These are phyloP conservation scores for Mangifera indica DNA, from an alignment of 345 rosid genomes.

Conservation along the genomic window DNA sequence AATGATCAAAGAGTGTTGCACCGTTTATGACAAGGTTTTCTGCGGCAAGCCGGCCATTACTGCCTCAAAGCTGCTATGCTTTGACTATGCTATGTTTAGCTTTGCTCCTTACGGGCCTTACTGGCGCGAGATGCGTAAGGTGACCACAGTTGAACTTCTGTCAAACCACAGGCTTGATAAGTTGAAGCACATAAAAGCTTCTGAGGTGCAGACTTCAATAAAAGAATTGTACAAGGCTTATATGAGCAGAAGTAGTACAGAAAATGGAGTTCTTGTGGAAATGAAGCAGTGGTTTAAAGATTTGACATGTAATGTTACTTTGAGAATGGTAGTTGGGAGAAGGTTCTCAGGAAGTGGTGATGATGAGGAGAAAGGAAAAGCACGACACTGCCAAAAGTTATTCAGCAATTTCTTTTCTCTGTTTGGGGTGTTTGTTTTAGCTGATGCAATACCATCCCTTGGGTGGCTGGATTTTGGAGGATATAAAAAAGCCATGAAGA, in stretches of 20 bases:
- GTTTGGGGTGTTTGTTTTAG: slow-evolving; percentile 29
- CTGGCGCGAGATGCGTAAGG: slow-evolving; percentile 45
- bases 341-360: slow-evolving; percentile 17
- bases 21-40: slow-evolving; percentile 33
- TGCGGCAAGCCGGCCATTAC: slow-evolving; percentile 19
- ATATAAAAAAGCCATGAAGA: slow-evolving; percentile 33
- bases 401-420: slow-evolving; percentile 23
- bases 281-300: slow-evolving; percentile 43
- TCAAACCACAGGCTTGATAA: slow-evolving; percentile 33
- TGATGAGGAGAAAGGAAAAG: slow-evolving; percentile 17
- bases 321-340: slow-evolving; percentile 38
- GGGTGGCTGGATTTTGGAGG: slow-evolving; percentile 43
- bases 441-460: slow-evolving; percentile 41
- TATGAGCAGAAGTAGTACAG: slow-evolving; percentile 3
- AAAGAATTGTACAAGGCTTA: slow-evolving; percentile 20
- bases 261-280: slow-evolving; percentile 21
- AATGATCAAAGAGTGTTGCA: slow-evolving; percentile 33
- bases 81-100: slow-evolving; percentile 39
- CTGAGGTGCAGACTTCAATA: slow-evolving; percentile 26
- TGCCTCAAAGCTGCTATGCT: slow-evolving; percentile 36
- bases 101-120: slow-evolving; percentile 40
- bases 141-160: slow-evolving; percentile 27
- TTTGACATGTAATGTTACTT: slow-evolving; percentile 23
- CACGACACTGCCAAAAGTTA: slow-evolving; percentile 6
- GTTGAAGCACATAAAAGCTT: slow-evolving; percentile 23